Evolutionary conservation across 192 early-diverging fungal species (phyloP), one percentile per base, ranked within the genome.

Genomic region (Globomyces pollinis-pini): DNA sequence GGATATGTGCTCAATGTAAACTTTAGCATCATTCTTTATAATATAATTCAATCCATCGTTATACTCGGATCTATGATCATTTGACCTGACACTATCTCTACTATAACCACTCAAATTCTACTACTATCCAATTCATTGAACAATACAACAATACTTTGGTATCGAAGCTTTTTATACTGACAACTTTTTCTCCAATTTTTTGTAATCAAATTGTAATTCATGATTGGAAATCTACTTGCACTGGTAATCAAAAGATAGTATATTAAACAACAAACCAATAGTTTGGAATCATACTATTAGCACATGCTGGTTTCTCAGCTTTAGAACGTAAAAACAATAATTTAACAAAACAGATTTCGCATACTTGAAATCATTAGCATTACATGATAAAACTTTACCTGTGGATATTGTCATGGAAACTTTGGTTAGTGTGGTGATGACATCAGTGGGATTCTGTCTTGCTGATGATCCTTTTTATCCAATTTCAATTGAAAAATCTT

Each of bases 261-360:
- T n/a, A n/a, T n/a, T n/a, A n/a, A n/a, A n/a, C 31, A 4, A 6
- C 13, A 15, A 12, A 4, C 60, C 30, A 15, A 13, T 2, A 67
- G 65, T 43, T 68, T 34, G 66, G 62, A 6, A 23, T 56, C 16
- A 16, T 57, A 1, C 50, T 68, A 13, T 39, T 68, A 16, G 13
- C 62, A 31, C 66, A 68, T 24, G 33, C 62, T 33, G 66, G 62
- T 5, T 68, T 62, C 45, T 68, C 66, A 3, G 66, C 60, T 2
- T 38, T 68, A n/a, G 66, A 68, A 35, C 66, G 66, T 68, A 59
- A 55, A 55, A 56, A 13, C 39, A 11, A 12, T 34, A 20, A 8
- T 2, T 34, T 29, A 45, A 18, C 28, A 43, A 12, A 1, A 38
- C 35, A 67, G 67, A 69, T 47, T 31, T 64, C 15, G 41, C 54